Evolutionary conservation across 2,329 filamentous ascomycete species (phyloP).

Genomic region (Sarocladiaceae sp.): DNA sequence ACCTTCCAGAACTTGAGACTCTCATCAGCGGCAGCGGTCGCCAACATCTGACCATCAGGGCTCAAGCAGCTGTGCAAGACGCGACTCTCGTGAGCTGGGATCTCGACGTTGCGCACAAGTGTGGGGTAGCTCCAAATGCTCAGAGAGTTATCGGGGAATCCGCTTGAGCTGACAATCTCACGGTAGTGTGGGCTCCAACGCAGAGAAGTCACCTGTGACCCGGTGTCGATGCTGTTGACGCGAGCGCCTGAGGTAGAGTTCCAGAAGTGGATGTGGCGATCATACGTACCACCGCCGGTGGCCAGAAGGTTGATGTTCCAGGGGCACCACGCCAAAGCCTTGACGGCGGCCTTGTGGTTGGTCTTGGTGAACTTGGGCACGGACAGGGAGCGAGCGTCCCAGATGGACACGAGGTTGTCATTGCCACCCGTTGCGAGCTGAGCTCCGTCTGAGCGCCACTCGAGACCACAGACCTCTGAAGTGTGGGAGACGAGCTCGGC

Average conservation of each 20-base stretch:
- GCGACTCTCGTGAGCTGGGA: conserved; percentile 93
- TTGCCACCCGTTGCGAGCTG: conserved; percentile 97
- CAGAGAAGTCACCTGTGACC: conserved; percentile 93
- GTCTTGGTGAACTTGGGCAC: conserved; percentile 99
- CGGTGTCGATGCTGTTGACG: conserved; percentile 98
- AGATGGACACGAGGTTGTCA: conserved; percentile 98
- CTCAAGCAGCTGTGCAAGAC: conserved; percentile 96
- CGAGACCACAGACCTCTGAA: conserved; percentile 94
- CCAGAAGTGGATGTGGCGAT: conserved; percentile 99
- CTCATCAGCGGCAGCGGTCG: conserved; percentile 93
- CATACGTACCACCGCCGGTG: conserved; percentile 92
- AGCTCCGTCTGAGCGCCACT: conserved; percentile 94
- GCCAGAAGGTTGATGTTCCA: conserved; percentile 98
- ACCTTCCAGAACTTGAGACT: conserved; percentile 99
- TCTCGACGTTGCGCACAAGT: conserved; percentile 94
- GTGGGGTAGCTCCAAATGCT: conserved; percentile 99
- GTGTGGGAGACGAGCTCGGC: conserved; percentile 96
- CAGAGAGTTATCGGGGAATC: conserved; percentile 98
- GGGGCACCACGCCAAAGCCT: conserved; percentile 97
- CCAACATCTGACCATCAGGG: conserved; percentile 96
- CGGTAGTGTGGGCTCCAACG: conserved; percentile 97
- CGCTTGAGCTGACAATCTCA: conserved; percentile 95
- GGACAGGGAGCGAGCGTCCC: conserved; percentile 89
- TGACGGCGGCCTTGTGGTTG: conserved; percentile 98
- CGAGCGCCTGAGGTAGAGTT: conserved; percentile 96